Evolutionary conservation across 1,284 basidiomycete genomes (phyloP), one percentile per base, ranked within the genome.

Genomic region (Trametes versicolor): DNA sequence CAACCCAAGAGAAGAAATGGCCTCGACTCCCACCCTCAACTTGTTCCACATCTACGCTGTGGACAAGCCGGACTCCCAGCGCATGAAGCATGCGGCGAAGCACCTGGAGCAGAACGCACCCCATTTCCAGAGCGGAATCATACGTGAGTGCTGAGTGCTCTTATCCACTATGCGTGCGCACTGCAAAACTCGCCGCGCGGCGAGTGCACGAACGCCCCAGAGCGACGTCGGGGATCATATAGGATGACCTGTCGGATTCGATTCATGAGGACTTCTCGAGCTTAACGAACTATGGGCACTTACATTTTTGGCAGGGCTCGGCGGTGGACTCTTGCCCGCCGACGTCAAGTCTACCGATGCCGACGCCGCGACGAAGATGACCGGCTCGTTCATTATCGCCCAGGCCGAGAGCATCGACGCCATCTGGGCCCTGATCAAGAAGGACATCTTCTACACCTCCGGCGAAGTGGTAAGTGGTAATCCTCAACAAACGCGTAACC

Each of bases 361-460:
- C 5, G 57, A 55, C 23, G 57, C 51, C 1, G 9, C n/a, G 37
- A 12, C 56, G 50, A 57, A 47, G 37, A 3, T 59, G 13, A 23
- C 36, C n/a, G 64, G 64, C 19, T 62, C 60, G 17, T 62, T 34
- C 29, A 51, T 62, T 13, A 34, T 66, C 37, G 52, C 62, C 0
- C 37, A 58, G n/a, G 60, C 56, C 34, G 57, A 60, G 27, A 59
- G 45, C 39, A 27, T 45, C 19, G 64, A 62, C 5, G 19, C 41
- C 13, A 60, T 61, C 2, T 61, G 48, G 64, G 56, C 47, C 21
- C 32, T n/a, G 19, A 6, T 66, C 47, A 62, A 62, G 52, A 52
- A 62, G n/a, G 64, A 66, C 56, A 13, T 49, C 0, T 66, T 45
- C 41, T 66, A 59, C 29, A 59, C 64, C 19, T 65, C 63, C 23